Conservation (phyloP, 495 filamentous ascomycete genomes). For the Daldinia childiae region DNA sequence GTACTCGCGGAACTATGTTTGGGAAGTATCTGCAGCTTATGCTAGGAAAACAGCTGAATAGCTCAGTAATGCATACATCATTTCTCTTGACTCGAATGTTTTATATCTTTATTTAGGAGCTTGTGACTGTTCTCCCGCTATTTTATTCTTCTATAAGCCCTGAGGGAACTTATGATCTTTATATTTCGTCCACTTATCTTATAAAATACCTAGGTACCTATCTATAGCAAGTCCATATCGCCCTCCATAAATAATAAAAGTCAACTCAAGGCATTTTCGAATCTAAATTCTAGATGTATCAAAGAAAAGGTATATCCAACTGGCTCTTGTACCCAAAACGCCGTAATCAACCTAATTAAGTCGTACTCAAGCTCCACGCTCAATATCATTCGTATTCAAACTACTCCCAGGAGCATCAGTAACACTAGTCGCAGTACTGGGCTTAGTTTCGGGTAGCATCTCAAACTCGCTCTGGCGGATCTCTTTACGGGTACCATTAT, state of each 20-base stretch:
- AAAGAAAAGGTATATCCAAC: neutral
- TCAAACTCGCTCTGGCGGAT: constrained; percentile 10
- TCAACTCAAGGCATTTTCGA: neutral
- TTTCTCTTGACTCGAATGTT: neutral
- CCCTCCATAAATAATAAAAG: neutral
- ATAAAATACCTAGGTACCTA: too few relatives aligned
- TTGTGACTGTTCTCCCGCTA: neutral
- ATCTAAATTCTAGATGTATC: neutral
- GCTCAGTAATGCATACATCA: constrained; percentile 19
- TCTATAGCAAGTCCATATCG: neutral
- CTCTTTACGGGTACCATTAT: neutral
- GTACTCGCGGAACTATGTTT: neutral
- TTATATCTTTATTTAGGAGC: neutral
- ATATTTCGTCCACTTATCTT: neutral
- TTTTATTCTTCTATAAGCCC: neutral
- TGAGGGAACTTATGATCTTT: neutral
- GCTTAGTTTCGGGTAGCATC: constrained; percentile 21
- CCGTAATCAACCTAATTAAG: neutral
- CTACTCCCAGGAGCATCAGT: neutral
- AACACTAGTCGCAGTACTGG: constrained; percentile 21
- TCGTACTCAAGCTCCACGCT: constrained; percentile 14
- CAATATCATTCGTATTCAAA: constrained; percentile 13
- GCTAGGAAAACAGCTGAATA: constrained; percentile 20
- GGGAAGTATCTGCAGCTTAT: constrained; percentile 12
- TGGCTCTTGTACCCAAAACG: neutral